Evolutionary conservation across 2,329 filamentous ascomycete species (phyloP), one percentile per base, ranked within the genome.

Genomic region (Neocatenulostroma microsporum): DNA sequence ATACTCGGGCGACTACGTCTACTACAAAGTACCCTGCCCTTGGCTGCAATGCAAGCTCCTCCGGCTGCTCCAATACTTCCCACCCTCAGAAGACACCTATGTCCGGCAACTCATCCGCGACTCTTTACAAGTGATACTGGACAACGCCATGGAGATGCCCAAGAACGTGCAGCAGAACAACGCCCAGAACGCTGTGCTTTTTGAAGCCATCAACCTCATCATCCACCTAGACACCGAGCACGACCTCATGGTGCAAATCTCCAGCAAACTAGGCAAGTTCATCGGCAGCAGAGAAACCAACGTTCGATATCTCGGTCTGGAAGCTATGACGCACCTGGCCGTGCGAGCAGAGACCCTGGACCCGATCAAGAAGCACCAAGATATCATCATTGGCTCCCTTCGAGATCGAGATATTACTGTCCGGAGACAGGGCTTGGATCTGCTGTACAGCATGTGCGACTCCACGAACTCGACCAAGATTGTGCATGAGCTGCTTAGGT

Each of bases 141-240:
- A 95, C 53, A 71, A 85, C 24, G 89, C 91, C 2, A 80, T 94
- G 70, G 89, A 96, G 56, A 80, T 85, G 57, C 91, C 86, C 36
- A 98, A 96, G 67, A 98, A 98, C 53, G 91, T 98, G 12, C 91
- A 98, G 63, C 91, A 98, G 59, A 98, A 98, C 62, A 98, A 98
- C 58, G 91, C 91, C 0, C 91, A 96, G 57, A 98, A 98, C 56
- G 91, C 91, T 1, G 87, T 98, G 11, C 72, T 98, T 1, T 98
- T 98, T 55, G 91, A 98, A 68, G 93, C 91, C 17, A 98, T 98
- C 62, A 95, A 98, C 58, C 76, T 98, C 29, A 91, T 95, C 50
- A 98, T 98, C 48, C 91, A 98, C 57, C 75, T 98, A 17, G 91
- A 96, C 51, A 95, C 87, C 0, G 91, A 98, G 61, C 84, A 89